A percentile compares a stretch with the other conserved stretches of the same genome.
These are phyloP conservation scores for Flaveria trinervia DNA, from an alignment of 129 eudicot species.

Conservation along the genomic window DNA sequence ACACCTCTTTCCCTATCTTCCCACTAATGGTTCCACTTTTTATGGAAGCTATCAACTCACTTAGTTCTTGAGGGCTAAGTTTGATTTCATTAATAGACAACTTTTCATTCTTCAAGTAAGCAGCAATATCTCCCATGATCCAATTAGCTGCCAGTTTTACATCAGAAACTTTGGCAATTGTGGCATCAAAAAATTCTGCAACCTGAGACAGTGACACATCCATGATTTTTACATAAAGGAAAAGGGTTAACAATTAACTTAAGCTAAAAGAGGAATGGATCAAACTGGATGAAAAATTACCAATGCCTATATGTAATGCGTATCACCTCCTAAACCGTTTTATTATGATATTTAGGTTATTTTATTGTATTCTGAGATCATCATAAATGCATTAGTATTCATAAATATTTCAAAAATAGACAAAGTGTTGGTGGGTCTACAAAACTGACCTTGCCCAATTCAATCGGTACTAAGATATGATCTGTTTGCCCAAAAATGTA, in stretches of 20 bases:
- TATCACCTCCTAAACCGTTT: neutral
- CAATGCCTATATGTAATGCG: neutral
- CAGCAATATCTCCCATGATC: constrained; percentile 98
- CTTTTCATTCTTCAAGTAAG: constrained; percentile 81
- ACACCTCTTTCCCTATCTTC: constrained; percentile 94
- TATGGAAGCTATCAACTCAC: constrained; percentile 79
- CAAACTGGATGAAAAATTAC: neutral
- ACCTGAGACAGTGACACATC: constrained; percentile 45
- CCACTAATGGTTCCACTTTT: constrained; percentile 86
- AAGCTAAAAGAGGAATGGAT: neutral
- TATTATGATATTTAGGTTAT: neutral
- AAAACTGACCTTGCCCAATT: constrained; percentile 4
- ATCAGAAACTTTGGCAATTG: constrained; percentile 72
- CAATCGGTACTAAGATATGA: neutral
- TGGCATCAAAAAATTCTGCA: constrained; percentile 83
- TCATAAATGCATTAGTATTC: neutral
- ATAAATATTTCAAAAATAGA: neutral
- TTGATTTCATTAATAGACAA: constrained; percentile 70
- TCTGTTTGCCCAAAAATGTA: neutral
- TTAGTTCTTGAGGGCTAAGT: constrained; percentile 79
- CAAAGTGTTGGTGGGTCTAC: neutral
- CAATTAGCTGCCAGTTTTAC: constrained; percentile 85
- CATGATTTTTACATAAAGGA: neutral
- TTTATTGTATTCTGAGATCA: neutral
- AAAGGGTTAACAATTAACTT: neutral